Conservation (phyloP, 768 basidiomycete species). For the Amyloporia xantha region DNA sequence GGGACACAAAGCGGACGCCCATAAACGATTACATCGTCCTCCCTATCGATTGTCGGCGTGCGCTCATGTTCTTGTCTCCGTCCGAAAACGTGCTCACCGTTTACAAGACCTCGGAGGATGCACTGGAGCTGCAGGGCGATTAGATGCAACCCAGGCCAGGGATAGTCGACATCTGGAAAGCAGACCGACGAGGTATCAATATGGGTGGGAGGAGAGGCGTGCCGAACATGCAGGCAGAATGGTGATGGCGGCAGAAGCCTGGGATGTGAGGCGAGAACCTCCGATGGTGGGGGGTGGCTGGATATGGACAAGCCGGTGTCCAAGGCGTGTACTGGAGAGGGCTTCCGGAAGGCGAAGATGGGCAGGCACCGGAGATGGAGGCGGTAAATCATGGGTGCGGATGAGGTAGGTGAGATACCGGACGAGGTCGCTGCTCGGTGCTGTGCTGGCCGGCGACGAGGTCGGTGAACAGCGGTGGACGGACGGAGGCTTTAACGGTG, state of each 20-base stretch:
- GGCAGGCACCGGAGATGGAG: not conserved
- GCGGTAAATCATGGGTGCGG: not conserved
- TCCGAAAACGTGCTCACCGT: too few relatives aligned
- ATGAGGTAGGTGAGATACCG: not conserved
- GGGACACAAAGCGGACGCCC: too few relatives aligned
- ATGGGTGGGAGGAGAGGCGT: not conserved
- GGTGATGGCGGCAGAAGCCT: not conserved
- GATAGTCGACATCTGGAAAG: too few relatives aligned
- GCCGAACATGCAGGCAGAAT: not conserved
- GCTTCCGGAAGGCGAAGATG: not conserved
- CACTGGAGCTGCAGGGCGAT: too few relatives aligned
- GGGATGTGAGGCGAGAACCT: not conserved
- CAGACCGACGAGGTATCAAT: too few relatives aligned
- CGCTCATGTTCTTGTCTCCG: too few relatives aligned
- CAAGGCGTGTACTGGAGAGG: not conserved
- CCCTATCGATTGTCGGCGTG: too few relatives aligned
- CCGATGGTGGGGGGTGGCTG: too few relatives aligned
- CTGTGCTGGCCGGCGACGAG: not conserved
- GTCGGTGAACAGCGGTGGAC: too few relatives aligned
- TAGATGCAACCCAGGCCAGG: too few relatives aligned
- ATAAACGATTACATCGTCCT: too few relatives aligned
- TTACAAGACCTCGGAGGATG: too few relatives aligned
- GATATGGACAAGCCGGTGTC: not conserved
- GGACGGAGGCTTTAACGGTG: not conserved
- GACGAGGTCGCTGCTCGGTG: not conserved